Conservation (phyloP, 176 grass and related monocot species). For the Carex cristatella region DNA sequence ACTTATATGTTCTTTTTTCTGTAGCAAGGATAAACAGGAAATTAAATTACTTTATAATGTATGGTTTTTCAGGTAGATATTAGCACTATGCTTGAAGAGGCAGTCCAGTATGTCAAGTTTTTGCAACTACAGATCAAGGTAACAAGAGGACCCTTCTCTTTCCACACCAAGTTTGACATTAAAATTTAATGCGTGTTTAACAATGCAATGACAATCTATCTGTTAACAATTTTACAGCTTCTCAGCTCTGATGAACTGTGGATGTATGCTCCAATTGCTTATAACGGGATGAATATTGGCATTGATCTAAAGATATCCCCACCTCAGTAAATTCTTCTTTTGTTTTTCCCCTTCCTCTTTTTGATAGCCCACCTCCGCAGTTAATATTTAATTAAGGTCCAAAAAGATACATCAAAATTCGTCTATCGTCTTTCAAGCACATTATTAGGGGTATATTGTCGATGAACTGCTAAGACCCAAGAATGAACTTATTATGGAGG, state of each 20-base stretch:
- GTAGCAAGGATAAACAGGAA: background rate
- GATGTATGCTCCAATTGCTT: slow-evolving; percentile 84
- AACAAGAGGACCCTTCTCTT: background rate
- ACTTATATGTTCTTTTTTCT: background rate
- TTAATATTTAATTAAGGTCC: background rate
- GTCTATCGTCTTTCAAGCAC: background rate
- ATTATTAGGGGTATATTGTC: background rate
- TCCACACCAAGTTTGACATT: background rate
- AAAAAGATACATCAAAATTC: background rate
- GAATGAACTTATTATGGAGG: slow-evolving; percentile 5
- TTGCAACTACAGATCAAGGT: slow-evolving; percentile 88
- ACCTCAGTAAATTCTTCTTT: slow-evolving; percentile 21
- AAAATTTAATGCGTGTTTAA: background rate
- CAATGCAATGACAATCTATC: background rate
- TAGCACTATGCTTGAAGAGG: slow-evolving; percentile 79
- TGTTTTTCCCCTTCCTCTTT: background rate
- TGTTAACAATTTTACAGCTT: slow-evolving; percentile 43
- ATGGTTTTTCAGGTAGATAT: slow-evolving; percentile 55
- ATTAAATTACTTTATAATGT: background rate
- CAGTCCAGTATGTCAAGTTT: slow-evolving; percentile 77
- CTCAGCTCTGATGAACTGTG: slow-evolving; percentile 73
- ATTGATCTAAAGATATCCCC: slow-evolving; percentile 53
- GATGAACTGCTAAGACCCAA: background rate
- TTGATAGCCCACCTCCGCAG: background rate
- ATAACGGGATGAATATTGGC: slow-evolving; percentile 70